Evolutionary conservation across 192 early-diverging fungal genomes (phyloP).

Genomic region (Nowakowskiella sp.): DNA sequence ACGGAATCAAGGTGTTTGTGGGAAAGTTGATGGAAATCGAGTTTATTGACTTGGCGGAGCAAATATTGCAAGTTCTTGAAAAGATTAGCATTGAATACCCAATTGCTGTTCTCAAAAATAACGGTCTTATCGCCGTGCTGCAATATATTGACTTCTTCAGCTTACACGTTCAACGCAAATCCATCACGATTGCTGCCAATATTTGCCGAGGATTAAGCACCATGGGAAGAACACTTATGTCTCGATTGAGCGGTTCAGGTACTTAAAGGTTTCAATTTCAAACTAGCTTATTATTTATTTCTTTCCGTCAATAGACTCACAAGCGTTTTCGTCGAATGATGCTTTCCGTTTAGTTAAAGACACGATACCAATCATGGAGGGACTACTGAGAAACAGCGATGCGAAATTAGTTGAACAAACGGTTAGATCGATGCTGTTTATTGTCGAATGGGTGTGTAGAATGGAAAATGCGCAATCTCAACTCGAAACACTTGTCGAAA

Average conservation of each 20-base stretch:
- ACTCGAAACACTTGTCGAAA: slow-evolving; percentile 52
- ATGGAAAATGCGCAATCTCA: slow-evolving; percentile 36
- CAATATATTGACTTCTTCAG: slow-evolving; percentile 88
- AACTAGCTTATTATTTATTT: too few species aligned
- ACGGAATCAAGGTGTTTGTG: slow-evolving; percentile 62
- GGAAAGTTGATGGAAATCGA: slow-evolving; percentile 74
- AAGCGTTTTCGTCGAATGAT: slow-evolving; percentile 27
- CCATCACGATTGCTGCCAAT: slow-evolving; percentile 57
- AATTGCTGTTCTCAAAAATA: slow-evolving; percentile 54
- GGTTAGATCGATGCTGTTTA: slow-evolving; percentile 52
- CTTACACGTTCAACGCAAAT: slow-evolving; percentile 72
- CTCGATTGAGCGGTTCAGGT: too few species aligned
- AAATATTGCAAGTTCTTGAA: slow-evolving; percentile 68
- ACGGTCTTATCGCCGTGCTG: slow-evolving; percentile 66
- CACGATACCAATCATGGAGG: slow-evolving; percentile 63
- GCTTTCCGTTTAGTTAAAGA: slow-evolving; percentile 53
- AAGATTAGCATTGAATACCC: slow-evolving; percentile 71
- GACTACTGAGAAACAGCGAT: slow-evolving; percentile 61
- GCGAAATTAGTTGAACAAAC: slow-evolving; percentile 64
- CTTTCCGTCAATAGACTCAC: too few species aligned
- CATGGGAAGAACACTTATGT: slow-evolving; percentile 6
- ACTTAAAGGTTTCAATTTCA: too few species aligned
- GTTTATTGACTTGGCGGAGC: slow-evolving; percentile 90
- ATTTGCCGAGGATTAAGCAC: slow-evolving; percentile 26
- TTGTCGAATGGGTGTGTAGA: slow-evolving; percentile 55